A percentile compares a stretch with the other conserved stretches of the same genome.
phyloP scores from a whole-genome alignment of 768 basidiomycete species.

The Heimioporus sp. region DNA sequence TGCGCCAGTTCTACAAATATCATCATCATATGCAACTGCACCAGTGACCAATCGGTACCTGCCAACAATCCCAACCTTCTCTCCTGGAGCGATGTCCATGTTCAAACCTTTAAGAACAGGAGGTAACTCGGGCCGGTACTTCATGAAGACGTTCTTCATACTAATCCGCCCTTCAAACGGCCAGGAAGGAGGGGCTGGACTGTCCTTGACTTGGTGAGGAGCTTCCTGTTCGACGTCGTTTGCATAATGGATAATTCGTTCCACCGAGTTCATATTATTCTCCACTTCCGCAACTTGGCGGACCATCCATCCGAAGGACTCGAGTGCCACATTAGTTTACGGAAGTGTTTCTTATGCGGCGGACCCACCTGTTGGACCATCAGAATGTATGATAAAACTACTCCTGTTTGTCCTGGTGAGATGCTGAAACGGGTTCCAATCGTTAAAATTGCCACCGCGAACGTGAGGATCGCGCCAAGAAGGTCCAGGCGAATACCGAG shows the following conservation, averaged over 20 bases:
- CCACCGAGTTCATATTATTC: constrained; percentile 86
- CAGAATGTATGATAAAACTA: constrained; percentile 77
- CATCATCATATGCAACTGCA: constrained; percentile 3
- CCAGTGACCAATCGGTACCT: constrained; percentile 29
- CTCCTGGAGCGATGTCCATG: constrained; percentile 67
- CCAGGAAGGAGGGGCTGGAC: constrained; percentile 64
- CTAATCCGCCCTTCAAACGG: constrained; percentile 71
- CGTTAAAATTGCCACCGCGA: constrained; percentile 77
- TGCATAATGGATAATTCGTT: constrained; percentile 82
- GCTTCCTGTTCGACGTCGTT: constrained; percentile 81
- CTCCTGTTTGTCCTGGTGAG: constrained; percentile 75
- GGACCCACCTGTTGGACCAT: constrained; percentile 65
- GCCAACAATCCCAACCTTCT: constrained; percentile 93
- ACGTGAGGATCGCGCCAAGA: constrained; percentile 68
- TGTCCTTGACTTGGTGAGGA: constrained; percentile 60
- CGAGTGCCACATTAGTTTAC: constrained; percentile 1
- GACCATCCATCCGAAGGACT: constrained; percentile 73
- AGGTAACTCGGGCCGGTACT: constrained; percentile 86
- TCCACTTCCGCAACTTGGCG: constrained; percentile 83
- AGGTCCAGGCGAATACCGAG: constrained; percentile 89
- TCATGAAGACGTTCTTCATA: constrained; percentile 73
- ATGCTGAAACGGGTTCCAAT: constrained; percentile 72
- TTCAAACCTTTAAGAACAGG: constrained; percentile 80
- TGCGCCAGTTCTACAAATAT: constrained; percentile 62
- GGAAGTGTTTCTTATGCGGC: constrained; percentile 3